Conservation (phyloP, 2,329 filamentous ascomycete genomes). For the Sporothrix schenckii region DNA sequence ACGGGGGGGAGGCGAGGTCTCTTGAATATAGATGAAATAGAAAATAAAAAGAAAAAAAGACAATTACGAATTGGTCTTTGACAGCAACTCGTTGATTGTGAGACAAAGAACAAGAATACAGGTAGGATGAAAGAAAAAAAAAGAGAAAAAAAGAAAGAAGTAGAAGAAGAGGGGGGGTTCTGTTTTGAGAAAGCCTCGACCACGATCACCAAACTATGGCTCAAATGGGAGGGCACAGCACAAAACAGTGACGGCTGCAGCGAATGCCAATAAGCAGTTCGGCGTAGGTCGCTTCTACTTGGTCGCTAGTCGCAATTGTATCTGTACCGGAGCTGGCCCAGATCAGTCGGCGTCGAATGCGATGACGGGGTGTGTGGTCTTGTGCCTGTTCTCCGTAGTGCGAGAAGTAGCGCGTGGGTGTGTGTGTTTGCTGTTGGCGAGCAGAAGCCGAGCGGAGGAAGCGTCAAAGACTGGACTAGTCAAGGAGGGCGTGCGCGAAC, state of each 20-base stretch:
- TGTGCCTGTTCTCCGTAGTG: conserved; percentile 10
- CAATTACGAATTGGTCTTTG: conserved; percentile 18
- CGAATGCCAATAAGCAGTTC: neutral
- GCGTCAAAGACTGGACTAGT: conserved; percentile 19
- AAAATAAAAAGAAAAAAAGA: conserved; percentile 9
- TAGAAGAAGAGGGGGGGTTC: conserved; percentile 28
- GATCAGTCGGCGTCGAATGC: conserved; percentile 23
- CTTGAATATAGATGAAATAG: conserved; percentile 20
- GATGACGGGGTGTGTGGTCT: conserved; percentile 18
- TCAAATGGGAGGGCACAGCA: conserved; percentile 13
- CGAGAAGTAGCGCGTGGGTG: conserved; percentile 23
- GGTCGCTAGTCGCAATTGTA: conserved; percentile 12
- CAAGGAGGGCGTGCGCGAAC: conserved; percentile 16
- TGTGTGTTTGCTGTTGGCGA: conserved; percentile 20
- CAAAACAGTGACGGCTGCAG: conserved; percentile 20
- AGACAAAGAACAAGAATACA: conserved; percentile 21
- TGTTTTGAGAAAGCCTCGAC: conserved; percentile 31
- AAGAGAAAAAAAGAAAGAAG: conserved; percentile 12
- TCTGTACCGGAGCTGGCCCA: conserved; percentile 13
- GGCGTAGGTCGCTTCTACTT: conserved; percentile 15
- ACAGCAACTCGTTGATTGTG: conserved; percentile 34
- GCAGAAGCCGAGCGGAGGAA: conserved; percentile 23
- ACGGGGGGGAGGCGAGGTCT: conserved; percentile 26
- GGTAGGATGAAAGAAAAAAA: neutral
- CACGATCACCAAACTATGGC: conserved; percentile 28